Conservation (phyloP, 1,139 yeast genomes). For the Kodamaea ohmeri region DNA sequence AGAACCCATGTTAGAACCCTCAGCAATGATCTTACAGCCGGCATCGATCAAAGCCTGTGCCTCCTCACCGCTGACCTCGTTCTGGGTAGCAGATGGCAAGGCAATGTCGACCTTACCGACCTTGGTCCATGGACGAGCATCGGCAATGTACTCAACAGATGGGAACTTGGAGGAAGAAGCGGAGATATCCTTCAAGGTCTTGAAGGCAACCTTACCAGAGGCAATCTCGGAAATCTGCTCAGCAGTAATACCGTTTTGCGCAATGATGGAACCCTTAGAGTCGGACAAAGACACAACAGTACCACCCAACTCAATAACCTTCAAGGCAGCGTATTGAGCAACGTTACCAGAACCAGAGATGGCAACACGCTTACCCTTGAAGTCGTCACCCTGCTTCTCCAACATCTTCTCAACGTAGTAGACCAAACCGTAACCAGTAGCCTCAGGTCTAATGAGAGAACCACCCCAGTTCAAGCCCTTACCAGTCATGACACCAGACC, state of each 20-base stretch:
- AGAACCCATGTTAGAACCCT: slow-evolving; percentile 99
- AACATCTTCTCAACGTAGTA: slow-evolving; percentile 98
- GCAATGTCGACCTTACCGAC: slow-evolving; percentile 94
- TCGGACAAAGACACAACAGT: slow-evolving; percentile 91
- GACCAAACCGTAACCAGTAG: slow-evolving; percentile 96
- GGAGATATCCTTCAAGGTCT: slow-evolving; percentile 69
- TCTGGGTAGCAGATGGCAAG: slow-evolving; percentile 97
- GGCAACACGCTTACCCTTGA: slow-evolving; percentile 91
- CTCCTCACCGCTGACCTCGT: slow-evolving; percentile 95
- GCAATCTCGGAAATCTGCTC: slow-evolving; percentile 78
- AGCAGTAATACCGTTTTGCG: slow-evolving; percentile 75
- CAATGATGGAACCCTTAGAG: slow-evolving; percentile 84
- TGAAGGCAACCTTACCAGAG: slow-evolving; percentile 78
- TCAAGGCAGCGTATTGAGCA: slow-evolving; percentile 97
- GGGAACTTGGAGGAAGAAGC: slow-evolving; percentile 60
- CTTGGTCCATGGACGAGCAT: slow-evolving; percentile 95
- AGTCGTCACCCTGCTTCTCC: slow-evolving; percentile 84
- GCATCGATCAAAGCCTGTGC: slow-evolving; percentile 91
- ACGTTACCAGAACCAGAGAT: slow-evolving; percentile 98
- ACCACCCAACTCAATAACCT: slow-evolving; percentile 96
- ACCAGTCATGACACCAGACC: slow-evolving; percentile 98
- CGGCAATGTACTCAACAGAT: slow-evolving; percentile 72
- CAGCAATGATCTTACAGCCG: slow-evolving; percentile 92
- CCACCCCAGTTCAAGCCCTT: slow-evolving; percentile 99
- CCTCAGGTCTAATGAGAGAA: slow-evolving; percentile 97